These are phyloP conservation scores for Alternaria gaisen DNA, from an alignment of 2,329 filamentous ascomycete species.

Conservation along the genomic window DNA sequence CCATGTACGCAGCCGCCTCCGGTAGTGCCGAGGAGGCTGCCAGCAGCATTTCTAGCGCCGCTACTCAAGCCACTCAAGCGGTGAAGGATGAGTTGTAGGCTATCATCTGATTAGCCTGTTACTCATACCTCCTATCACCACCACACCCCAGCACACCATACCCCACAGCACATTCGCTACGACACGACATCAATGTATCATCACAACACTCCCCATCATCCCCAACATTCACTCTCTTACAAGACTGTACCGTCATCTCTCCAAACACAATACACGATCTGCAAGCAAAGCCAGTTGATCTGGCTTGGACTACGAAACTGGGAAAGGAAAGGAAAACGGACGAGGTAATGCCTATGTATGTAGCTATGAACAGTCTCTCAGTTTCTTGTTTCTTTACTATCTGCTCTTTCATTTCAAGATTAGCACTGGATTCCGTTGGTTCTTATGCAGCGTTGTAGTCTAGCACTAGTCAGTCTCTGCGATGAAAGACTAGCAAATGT, in stretches of 20 bases:
- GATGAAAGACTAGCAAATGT: constrained; percentile 2
- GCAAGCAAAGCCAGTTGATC: constrained; percentile 3
- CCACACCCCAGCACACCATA: background rate
- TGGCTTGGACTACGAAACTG: background rate
- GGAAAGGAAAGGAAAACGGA: background rate
- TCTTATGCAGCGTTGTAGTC: constrained; percentile 7
- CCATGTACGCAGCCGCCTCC: constrained; percentile 49
- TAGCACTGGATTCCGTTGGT: constrained; percentile 7
- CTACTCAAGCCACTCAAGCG: constrained; percentile 52
- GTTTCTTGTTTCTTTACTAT: background rate
- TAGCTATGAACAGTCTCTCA: constrained; percentile 12
- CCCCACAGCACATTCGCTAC: constrained; percentile 12
- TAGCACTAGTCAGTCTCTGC: constrained; percentile 3
- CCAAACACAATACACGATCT: background rate
- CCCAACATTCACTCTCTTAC: background rate
- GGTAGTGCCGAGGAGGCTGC: constrained; percentile 57
- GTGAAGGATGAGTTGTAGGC: constrained; percentile 63
- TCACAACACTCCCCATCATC: background rate
- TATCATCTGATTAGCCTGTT: background rate
- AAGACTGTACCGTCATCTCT: background rate
- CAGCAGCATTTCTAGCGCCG: constrained; percentile 53
- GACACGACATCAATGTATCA: constrained; percentile 12
- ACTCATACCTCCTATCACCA: background rate
- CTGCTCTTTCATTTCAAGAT: background rate
- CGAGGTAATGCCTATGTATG: constrained; percentile 17